These are phyloP conservation scores for Polytrichum formosum DNA, from an alignment of 225 moss, liverwort and hornwort species.

Conservation along the genomic window DNA sequence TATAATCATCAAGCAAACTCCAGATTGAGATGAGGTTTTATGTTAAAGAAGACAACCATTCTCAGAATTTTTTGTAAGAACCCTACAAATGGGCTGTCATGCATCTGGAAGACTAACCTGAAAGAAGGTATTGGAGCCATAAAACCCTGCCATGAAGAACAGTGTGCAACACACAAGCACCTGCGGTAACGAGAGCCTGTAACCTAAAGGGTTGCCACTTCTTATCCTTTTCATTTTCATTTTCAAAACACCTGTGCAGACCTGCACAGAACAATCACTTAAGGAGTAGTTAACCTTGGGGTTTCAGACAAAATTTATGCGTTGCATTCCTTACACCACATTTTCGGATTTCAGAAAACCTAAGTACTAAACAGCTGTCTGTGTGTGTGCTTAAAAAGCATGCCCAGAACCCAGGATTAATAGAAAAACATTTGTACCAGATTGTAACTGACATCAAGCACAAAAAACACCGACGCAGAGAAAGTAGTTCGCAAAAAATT, in stretches of 20 bases:
- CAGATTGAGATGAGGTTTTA: neutral
- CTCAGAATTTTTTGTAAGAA: neutral
- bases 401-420: no score
- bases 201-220: conserved; percentile 48
- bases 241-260: conserved; percentile 4
- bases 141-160: conserved; percentile 87
- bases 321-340: no score
- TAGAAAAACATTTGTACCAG: no score
- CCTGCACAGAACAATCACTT: no score
- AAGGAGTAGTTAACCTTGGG: no score
- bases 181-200: conserved; percentile 69
- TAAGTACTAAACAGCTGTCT: no score
- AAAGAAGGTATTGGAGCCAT: conserved; percentile 43
- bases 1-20: neutral
- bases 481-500: no score
- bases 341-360: no score
- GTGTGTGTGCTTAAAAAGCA: no score
- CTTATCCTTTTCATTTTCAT: conserved; percentile 57
- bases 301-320: no score
- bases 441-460: no score
- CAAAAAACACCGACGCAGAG: no score
- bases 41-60: neutral
- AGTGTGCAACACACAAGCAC: conserved; percentile 60
- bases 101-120: conserved; percentile 35
- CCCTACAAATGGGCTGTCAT: neutral